Evolutionary conservation across 2,329 filamentous ascomycete genomes (phyloP).

Genomic region (Pestalotiopsis sp.): DNA sequence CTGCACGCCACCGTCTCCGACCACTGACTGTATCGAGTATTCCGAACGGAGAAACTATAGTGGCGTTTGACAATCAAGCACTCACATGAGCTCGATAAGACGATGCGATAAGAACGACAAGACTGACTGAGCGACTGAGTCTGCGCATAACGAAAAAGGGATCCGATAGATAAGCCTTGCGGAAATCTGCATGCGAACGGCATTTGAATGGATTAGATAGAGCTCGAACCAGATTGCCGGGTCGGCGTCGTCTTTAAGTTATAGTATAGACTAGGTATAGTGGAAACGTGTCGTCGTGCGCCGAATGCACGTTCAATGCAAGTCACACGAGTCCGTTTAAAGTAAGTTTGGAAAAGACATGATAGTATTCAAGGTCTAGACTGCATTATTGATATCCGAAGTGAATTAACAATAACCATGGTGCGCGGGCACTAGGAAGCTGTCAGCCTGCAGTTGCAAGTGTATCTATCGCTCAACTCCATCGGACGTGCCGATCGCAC

Average conservation of each 20-base stretch:
- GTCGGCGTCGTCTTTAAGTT: neutral
- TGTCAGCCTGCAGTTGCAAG: neutral
- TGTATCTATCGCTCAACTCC: neutral
- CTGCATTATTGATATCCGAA: neutral
- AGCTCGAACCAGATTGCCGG: neutral
- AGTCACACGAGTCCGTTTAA: neutral
- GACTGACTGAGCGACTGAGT: neutral
- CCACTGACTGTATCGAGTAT: no score
- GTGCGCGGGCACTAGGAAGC: neutral
- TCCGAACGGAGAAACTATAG: neutral
- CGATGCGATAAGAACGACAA: neutral
- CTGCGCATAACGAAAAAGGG: neutral
- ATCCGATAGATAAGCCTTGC: neutral
- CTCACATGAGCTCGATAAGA: no score
- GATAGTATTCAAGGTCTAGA: neutral
- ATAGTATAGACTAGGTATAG: neutral
- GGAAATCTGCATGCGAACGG: neutral
- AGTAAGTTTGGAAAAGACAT: neutral
- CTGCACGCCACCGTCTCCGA: no score
- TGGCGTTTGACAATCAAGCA: neutral
- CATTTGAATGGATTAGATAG: neutral
- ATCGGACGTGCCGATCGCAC: slow-evolving; percentile 7
- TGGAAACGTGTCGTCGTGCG: neutral
- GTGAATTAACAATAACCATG: neutral
- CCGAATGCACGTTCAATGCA: neutral